Evolutionary conservation across 1,284 basidiomycete genomes (phyloP).

Genomic region (Chiua sp.): DNA sequence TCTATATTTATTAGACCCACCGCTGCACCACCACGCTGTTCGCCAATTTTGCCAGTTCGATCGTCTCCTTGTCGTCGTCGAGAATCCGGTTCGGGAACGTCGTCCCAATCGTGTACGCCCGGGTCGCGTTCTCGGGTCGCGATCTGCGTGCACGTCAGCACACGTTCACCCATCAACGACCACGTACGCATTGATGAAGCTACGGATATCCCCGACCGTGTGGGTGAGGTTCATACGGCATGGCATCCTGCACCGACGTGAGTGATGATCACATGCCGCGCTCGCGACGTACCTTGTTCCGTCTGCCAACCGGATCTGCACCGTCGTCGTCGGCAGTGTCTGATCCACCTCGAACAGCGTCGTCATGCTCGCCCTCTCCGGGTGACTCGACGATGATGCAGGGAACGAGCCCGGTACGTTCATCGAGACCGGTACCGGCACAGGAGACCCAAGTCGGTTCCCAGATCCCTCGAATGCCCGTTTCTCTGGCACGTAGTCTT

Average conservation of each 20-base stretch:
- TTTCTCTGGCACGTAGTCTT: constrained; percentile 72
- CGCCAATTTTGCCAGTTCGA: constrained; percentile 75
- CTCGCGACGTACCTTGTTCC: constrained; percentile 72
- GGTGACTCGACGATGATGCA: constrained; percentile 8
- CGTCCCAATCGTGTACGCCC: constrained; percentile 79
- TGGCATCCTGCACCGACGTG: constrained; percentile 63
- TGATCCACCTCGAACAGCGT: constrained; percentile 30
- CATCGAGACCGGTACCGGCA: constrained; percentile 48
- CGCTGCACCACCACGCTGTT: constrained; percentile 78
- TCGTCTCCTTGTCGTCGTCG: constrained; percentile 69
- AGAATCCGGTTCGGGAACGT: constrained; percentile 87
- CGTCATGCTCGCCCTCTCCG: too few species aligned
- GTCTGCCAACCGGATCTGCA: constrained; percentile 93
- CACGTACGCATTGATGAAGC: constrained; percentile 92
- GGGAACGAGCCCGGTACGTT: constrained; percentile 68
- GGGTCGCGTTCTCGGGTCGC: constrained; percentile 68
- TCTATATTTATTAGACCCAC: constrained; percentile 2
- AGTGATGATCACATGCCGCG: background rate
- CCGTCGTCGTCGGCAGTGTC: constrained; percentile 81
- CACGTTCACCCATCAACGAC: background rate
- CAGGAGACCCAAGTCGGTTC: constrained; percentile 80
- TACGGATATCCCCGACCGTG: constrained; percentile 86
- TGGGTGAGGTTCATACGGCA: constrained; percentile 92
- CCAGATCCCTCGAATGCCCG: constrained; percentile 78
- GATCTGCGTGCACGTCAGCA: constrained; percentile 53